Evolutionary conservation across 148 eudicot genomes (phyloP), one percentile per base, ranked within the genome.

Genomic region (Camellia sinensis): DNA sequence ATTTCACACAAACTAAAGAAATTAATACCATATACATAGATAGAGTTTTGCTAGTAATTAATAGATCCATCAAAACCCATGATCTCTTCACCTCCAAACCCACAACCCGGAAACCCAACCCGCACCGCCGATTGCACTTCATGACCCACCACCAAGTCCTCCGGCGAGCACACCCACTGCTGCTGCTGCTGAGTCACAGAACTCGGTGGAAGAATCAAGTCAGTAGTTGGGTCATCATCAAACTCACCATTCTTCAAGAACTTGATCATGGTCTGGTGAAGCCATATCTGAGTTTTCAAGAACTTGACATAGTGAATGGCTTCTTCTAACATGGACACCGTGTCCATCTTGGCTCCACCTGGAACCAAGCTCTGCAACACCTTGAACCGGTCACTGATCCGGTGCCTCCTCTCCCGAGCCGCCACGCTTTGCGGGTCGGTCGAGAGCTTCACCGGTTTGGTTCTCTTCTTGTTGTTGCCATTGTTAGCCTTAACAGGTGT

Each of bases 401-500:
- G 72, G 82, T 91, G 97, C 81, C 97, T 80, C 79, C 97, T 72
- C 63, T 88, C 86, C 37, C 97, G 59, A 0, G 97, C 97, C 56
- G 92, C 94, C 67, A 91, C 85, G 84, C 97, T 92, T 67, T 92
- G 97, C 3, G 97, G 94, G 78, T 88, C 94, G 0, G 92, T 89
- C 43, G 97, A 92, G 0, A 92, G 86, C 89, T 80, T 89, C 76
- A 83, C 72, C 7, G 22, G 83, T 13, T 79, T 14, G 3, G 41
- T 17, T 6, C 75, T 76, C 13, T 71, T 73, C 61, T 53, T 74
- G 50, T 79, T 69, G 57, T 65, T 45, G 18, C 21, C 70, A 40
- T 17, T 8, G 18, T 37, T 52, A 29, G 37, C 37, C 37, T 29
- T 29, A 29, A 29, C 37, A 29, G 37, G 37, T 29, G 37, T 29